Evolutionary conservation across 164 flowering plant genomes (phyloP), one percentile per base, ranked within the genome.

Genomic region (Piper betle): DNA sequence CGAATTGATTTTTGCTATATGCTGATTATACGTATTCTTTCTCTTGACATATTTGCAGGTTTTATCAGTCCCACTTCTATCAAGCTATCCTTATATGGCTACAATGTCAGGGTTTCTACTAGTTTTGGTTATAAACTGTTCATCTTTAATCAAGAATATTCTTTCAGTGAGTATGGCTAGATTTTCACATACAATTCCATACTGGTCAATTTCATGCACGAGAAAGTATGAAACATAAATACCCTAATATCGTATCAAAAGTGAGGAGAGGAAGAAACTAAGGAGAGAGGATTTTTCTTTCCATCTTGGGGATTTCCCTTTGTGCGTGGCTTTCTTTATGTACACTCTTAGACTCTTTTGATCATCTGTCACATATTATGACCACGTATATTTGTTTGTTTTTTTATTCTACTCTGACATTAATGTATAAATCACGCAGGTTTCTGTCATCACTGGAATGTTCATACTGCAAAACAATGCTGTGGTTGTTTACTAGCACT

Each of bases 31-130:
- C 8, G 50, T 15, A 7, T 15, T 3, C 2, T 55, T 55, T 55
- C 33, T 9, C 9, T 9, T 9, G 9, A 38, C 15, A 16, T 11
- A 10, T 66, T 55, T 75, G 73, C 64, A 85, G 91, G 67, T 71
- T 50, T 64, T 80, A 19, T 66, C 80, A 10, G 68, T 87, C 57
- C 82, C 83, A 48, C 55, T 87, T 60, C 68, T 87, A 20, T 60
- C 85, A 60, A 72, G 85, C 66, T 87, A 80, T 67, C 87, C 84
- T 42, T 73, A 72, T 18, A 81, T 87, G 66, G 84, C 86, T 25
- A 59, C 50, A 73, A 72, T 82, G 39, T 78, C 87, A 33, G 91
- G 89, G 13, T 15, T 80, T 42, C 58, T 66, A 20, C 87, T 83
- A 37, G 9, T 61, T 2, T 5, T 84, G 10, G 2, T 74, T 62